These are phyloP conservation scores for Lachnellula willkommii DNA, from an alignment of 2,329 filamentous ascomycete species.

Conservation along the genomic window DNA sequence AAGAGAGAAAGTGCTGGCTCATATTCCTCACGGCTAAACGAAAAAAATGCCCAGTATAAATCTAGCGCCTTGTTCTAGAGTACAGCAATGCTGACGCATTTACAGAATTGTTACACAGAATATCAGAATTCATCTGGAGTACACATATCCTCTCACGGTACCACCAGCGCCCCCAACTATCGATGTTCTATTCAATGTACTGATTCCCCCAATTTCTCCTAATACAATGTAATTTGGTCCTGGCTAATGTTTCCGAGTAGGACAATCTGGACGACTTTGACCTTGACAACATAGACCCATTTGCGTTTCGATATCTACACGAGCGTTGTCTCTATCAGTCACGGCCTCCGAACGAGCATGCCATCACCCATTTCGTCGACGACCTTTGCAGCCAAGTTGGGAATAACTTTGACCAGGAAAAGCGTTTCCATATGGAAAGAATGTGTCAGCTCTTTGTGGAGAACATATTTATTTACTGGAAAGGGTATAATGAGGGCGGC, in stretches of 20 bases:
- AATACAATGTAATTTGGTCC: background rate
- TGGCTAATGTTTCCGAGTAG: background rate
- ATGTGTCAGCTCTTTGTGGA: too few species aligned
- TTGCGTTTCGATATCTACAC: slow-evolving; percentile 5
- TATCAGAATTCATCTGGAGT: slow-evolving; percentile 1
- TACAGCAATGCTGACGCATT: background rate
- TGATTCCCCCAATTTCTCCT: background rate
- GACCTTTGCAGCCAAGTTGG: background rate
- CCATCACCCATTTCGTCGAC: background rate
- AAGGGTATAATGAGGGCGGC: background rate
- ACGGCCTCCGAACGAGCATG: background rate
- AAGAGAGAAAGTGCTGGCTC: background rate
- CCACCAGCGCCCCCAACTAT: background rate
- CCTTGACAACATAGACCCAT: slow-evolving; percentile 4
- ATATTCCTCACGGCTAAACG: background rate
- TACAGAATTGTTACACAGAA: background rate
- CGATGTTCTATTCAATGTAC: slow-evolving; percentile 1
- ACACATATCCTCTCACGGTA: background rate
- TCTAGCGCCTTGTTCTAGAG: background rate
- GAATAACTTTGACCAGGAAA: too few species aligned
- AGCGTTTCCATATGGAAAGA: too few species aligned
- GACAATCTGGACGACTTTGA: background rate
- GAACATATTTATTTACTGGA: too few species aligned
- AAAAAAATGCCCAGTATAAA: background rate
- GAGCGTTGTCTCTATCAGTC: slow-evolving; percentile 3